phyloP scores from a whole-genome alignment of 2,329 filamentous ascomycete genomes.

The Colletotrichum musae region DNA sequence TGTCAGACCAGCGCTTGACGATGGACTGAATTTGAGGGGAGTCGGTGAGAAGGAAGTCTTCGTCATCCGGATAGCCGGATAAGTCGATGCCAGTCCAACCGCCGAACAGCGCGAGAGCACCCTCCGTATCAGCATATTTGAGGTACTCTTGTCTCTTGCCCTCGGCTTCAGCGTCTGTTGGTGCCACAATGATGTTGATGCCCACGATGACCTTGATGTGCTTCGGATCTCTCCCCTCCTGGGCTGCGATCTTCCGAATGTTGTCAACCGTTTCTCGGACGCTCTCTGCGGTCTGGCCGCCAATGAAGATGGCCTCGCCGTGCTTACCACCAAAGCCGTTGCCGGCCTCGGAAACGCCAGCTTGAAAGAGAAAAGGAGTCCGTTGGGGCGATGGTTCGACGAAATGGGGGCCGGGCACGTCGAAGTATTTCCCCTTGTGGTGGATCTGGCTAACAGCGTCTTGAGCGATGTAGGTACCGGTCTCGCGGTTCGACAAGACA shows the following conservation, averaged over 20 bases:
- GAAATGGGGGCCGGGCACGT: slow-evolving; percentile 71
- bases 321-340: slow-evolving; percentile 15
- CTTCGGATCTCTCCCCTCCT: slow-evolving; percentile 54
- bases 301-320: slow-evolving; percentile 56
- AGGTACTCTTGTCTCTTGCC: slow-evolving; percentile 58
- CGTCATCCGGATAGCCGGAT: slow-evolving; percentile 56
- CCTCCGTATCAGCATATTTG: slow-evolving; percentile 60
- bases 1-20: slow-evolving; percentile 39
- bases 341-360: slow-evolving; percentile 45
- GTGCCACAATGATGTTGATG: slow-evolving; percentile 58
- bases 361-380: slow-evolving; percentile 75
- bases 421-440: slow-evolving; percentile 72
- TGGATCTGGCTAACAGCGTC: slow-evolving; percentile 72
- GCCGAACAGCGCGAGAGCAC: slow-evolving; percentile 60
- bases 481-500: slow-evolving; percentile 67
- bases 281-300: slow-evolving; percentile 59
- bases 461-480: slow-evolving; percentile 61
- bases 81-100: slow-evolving; percentile 63
- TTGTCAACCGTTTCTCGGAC: slow-evolving; percentile 57
- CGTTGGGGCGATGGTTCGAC: slow-evolving; percentile 74
- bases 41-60: slow-evolving; percentile 59
- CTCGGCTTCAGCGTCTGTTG: slow-evolving; percentile 59
- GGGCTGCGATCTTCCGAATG: slow-evolving; percentile 54
- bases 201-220: slow-evolving; percentile 61
- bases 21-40: slow-evolving; percentile 55